These are phyloP conservation scores for Neurospora tetraspora DNA, from an alignment of 495 filamentous ascomycete genomes.

Conservation along the genomic window DNA sequence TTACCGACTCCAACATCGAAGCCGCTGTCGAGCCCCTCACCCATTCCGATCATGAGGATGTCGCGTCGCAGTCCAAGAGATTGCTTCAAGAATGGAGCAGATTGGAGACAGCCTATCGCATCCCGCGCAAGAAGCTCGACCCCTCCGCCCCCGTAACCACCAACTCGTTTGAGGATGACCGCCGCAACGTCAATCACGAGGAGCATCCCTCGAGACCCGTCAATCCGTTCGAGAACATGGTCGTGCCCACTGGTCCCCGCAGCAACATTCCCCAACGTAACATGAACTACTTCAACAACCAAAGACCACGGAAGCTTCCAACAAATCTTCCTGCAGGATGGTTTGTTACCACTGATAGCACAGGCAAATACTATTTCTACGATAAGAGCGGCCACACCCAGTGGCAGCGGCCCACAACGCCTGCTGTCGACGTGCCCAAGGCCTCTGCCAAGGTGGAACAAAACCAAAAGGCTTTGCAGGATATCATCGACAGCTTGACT, in stretches of 20 bases:
- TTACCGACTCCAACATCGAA: conserved; percentile 93
- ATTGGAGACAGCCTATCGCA: conserved; percentile 86
- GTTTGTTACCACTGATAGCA: conserved; percentile 57
- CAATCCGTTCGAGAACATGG: conserved; percentile 25
- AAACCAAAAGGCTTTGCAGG: conserved; percentile 50
- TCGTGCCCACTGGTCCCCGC: conserved; percentile 54
- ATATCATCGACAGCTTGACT: conserved; percentile 78
- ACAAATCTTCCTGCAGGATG: conserved; percentile 65
- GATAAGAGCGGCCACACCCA: conserved; percentile 61
- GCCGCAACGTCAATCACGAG: conserved; percentile 54
- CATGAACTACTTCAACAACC: conserved; percentile 45
- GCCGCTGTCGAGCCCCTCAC: conserved; percentile 63
- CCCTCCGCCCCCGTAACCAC: conserved; percentile 24
- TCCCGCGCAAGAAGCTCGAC: conserved; percentile 64
- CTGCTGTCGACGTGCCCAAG: conserved; percentile 55
- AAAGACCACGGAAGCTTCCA: conserved; percentile 46
- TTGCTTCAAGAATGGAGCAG: conserved; percentile 81
- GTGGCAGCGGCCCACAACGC: conserved; percentile 64
- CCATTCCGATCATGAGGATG: conserved; percentile 58
- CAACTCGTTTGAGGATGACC: conserved; percentile 52
- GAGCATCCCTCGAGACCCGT: conserved; percentile 27
- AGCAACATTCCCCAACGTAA: conserved; percentile 55
- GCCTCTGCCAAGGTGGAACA: conserved; percentile 50
- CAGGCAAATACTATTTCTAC: conserved; percentile 71
- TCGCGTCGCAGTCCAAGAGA: conserved; percentile 56